phyloP scores from a whole-genome alignment of 2,329 filamentous ascomycete species.

The Paracoccidioides brasiliensis region DNA sequence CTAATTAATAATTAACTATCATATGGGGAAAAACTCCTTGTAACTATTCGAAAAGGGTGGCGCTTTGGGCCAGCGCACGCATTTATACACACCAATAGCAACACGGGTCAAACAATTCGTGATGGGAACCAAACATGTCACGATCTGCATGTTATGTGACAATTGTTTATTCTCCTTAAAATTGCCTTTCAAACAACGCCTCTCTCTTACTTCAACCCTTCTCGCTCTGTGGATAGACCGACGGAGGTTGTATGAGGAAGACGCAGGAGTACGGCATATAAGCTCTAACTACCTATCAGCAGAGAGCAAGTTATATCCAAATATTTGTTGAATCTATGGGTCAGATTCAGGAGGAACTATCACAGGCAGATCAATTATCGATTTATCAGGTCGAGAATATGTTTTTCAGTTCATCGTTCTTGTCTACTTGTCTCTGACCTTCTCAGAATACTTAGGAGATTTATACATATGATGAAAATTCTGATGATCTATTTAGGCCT shows the following conservation, averaged over 20 bases:
- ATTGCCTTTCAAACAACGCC: constrained; percentile 8
- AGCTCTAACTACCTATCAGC: background rate
- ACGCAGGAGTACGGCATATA: no score
- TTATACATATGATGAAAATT: no score
- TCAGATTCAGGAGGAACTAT: no score
- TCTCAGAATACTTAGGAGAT: no score
- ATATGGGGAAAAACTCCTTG: constrained; percentile 16
- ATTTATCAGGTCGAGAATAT: no score
- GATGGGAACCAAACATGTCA: constrained; percentile 19
- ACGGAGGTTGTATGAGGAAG: background rate
- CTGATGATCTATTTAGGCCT: no score
- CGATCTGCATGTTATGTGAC: constrained; percentile 10
- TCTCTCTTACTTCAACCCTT: background rate
- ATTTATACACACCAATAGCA: constrained; percentile 15
- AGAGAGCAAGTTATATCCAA: background rate
- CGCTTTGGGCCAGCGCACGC: constrained; percentile 18
- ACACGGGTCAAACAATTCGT: constrained; percentile 14
- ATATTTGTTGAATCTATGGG: no score
- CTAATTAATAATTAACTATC: constrained; percentile 15
- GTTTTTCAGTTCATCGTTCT: no score
- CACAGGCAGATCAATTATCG: no score
- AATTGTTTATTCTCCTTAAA: constrained; percentile 17
- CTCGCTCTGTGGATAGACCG: background rate
- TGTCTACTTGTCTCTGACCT: no score
- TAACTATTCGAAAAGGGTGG: constrained; percentile 18